Percentiles rank a stretch among this genome's conserved stretches.
phyloP scores from a whole-genome alignment of 768 basidiomycete species.

The Tricholoma bakamatsutake region DNA sequence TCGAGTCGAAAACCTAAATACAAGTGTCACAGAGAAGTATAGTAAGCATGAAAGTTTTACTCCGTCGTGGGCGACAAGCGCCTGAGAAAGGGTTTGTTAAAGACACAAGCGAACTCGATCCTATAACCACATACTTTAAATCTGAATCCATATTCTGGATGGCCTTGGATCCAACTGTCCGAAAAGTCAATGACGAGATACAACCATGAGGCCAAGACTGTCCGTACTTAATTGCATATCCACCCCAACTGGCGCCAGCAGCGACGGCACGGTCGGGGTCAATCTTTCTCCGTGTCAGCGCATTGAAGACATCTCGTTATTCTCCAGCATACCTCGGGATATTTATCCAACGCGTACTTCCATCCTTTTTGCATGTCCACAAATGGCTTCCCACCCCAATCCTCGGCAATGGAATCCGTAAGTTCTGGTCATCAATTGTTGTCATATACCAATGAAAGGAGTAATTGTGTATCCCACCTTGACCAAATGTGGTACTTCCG shows the following conservation, averaged over 20 bases:
- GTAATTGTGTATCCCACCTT: slow-evolving; percentile 39
- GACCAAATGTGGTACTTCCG: slow-evolving; percentile 90
- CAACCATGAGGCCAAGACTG: neutral
- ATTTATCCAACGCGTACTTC: slow-evolving; percentile 59
- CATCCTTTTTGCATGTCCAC: slow-evolving; percentile 71
- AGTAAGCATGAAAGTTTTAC: slow-evolving; percentile 29
- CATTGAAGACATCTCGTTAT: neutral
- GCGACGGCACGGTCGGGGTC: slow-evolving; percentile 66
- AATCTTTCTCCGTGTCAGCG: slow-evolving; percentile 35
- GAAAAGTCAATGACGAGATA: slow-evolving; percentile 1
- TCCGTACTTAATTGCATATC: slow-evolving; percentile 80
- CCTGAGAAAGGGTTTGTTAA: slow-evolving; percentile 26
- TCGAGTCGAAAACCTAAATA: slow-evolving; percentile 64
- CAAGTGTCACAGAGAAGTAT: neutral
- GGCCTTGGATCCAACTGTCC: slow-evolving; percentile 88
- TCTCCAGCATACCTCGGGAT: slow-evolving; percentile 51
- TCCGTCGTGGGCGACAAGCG: slow-evolving; percentile 89
- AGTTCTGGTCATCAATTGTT: slow-evolving; percentile 40
- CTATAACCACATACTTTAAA: slow-evolving; percentile 57
- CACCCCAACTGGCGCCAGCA: slow-evolving; percentile 83
- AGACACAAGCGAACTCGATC: neutral
- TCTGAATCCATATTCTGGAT: slow-evolving; percentile 79
- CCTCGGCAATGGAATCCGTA: slow-evolving; percentile 72
- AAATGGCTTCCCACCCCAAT: slow-evolving; percentile 88
- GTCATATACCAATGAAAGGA: neutral